phyloP scores from a whole-genome alignment of 2,329 filamentous ascomycete species.

The Colletotrichum camelliae region DNA sequence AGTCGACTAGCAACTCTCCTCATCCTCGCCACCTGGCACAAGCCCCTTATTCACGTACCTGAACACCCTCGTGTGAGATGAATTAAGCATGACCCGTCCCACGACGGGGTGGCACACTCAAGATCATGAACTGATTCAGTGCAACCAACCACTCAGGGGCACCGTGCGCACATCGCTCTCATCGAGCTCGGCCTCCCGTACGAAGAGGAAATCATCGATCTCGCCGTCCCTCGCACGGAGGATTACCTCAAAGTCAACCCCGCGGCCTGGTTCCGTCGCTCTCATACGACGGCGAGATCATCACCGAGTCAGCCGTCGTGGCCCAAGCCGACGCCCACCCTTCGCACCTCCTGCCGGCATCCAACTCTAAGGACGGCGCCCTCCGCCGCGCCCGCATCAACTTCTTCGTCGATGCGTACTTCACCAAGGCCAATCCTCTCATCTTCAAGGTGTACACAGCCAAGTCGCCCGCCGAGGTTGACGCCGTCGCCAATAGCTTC shows the following conservation, averaged over 20 bases:
- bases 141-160: slow-evolving; percentile 50
- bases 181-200: slow-evolving; percentile 69
- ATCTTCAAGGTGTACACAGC: slow-evolving; percentile 53
- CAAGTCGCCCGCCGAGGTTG: slow-evolving; percentile 54
- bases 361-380: slow-evolving; percentile 57
- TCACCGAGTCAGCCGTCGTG: slow-evolving; percentile 78
- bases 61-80: background rate
- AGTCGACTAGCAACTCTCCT: background rate
- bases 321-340: slow-evolving; percentile 73
- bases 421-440: slow-evolving; percentile 60
- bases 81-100: background rate
- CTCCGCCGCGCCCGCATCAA: slow-evolving; percentile 68
- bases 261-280: slow-evolving; percentile 78
- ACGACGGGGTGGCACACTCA: background rate
- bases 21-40: background rate
- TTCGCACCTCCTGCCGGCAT: slow-evolving; percentile 66
- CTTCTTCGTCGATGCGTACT: slow-evolving; percentile 77
- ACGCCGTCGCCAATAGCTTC: slow-evolving; percentile 53
- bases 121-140: background rate
- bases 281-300: slow-evolving; percentile 68
- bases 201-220: slow-evolving; percentile 76
- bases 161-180: slow-evolving; percentile 76
- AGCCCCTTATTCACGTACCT: background rate
- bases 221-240: slow-evolving; percentile 68
- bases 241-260: slow-evolving; percentile 80